These are phyloP conservation scores for Talaromyces adpressus DNA, from an alignment of 495 filamentous ascomycete species.

Conservation along the genomic window DNA sequence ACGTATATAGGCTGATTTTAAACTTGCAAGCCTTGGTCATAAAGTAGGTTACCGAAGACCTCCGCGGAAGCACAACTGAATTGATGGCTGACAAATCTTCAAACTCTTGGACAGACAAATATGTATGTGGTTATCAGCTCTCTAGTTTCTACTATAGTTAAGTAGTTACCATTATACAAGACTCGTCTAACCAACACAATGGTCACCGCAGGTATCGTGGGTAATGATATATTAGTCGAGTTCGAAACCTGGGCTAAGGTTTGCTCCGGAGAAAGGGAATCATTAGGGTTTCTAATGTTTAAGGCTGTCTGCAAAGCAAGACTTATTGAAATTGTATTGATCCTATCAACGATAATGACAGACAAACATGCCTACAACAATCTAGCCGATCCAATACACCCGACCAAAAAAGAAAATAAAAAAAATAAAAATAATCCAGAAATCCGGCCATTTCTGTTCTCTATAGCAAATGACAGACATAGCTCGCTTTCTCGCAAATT, in stretches of 20 bases:
- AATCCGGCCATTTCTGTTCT: background rate
- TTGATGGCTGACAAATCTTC: too few species aligned
- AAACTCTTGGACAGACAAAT: too few species aligned
- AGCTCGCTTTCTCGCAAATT: slow-evolving; percentile 1
- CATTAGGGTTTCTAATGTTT: background rate
- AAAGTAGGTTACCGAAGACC: background rate
- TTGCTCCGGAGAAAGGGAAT: background rate
- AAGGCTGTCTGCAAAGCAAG: background rate
- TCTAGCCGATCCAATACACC: background rate
- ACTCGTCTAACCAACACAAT: background rate
- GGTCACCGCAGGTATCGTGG: background rate
- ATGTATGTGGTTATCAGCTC: too few species aligned
- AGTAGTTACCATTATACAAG: background rate
- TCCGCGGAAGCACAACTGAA: background rate
- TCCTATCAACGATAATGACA: background rate
- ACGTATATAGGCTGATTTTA: background rate
- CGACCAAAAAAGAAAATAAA: background rate
- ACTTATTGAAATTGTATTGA: background rate
- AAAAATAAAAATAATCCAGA: background rate
- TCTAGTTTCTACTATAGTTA: background rate
- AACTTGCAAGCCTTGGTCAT: background rate
- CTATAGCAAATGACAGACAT: slow-evolving; percentile 1
- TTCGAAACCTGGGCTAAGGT: background rate
- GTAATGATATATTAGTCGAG: background rate
- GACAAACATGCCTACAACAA: background rate